Conservation (phyloP, 805 yeast genomes). For the Metschnikowia henanensis region DNA sequence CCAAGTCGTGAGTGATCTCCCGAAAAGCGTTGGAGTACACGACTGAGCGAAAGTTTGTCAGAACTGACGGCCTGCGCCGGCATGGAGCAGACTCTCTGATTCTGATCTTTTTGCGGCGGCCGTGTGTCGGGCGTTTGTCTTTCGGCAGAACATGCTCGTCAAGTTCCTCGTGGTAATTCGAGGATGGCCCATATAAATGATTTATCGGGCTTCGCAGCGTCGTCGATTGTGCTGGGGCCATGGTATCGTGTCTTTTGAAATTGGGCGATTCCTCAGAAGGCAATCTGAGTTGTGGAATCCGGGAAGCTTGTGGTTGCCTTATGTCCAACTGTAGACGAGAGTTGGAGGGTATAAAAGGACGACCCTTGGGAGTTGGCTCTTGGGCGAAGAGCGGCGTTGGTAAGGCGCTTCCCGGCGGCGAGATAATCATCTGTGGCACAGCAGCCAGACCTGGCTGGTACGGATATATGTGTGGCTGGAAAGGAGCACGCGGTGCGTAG, state of each 20-base stretch:
- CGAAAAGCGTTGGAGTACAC: constrained; percentile 12
- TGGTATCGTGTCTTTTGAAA: background rate
- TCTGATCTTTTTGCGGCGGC: constrained; percentile 1
- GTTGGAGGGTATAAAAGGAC: no score
- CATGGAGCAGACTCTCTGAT: background rate
- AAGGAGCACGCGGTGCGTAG: background rate
- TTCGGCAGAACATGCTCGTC: background rate
- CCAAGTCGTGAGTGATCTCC: constrained; percentile 9
- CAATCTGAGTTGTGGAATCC: background rate
- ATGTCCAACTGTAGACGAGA: no score
- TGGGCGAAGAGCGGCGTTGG: background rate
- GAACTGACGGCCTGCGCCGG: background rate
- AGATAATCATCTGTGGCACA: background rate
- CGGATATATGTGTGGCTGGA: background rate
- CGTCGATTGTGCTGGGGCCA: background rate
- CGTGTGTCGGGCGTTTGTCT: background rate
- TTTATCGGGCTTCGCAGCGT: background rate
- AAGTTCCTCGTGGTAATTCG: background rate
- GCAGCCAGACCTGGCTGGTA: background rate
- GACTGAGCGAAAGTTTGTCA: constrained; percentile 7
- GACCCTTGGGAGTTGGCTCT: background rate
- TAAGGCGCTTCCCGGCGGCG: background rate
- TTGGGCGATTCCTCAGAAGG: background rate
- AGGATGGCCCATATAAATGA: no score
- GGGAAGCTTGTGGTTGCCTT: no score